Evolutionary conservation across 2,329 filamentous ascomycete genomes (phyloP).

Genomic region (Ophiostoma ips): DNA sequence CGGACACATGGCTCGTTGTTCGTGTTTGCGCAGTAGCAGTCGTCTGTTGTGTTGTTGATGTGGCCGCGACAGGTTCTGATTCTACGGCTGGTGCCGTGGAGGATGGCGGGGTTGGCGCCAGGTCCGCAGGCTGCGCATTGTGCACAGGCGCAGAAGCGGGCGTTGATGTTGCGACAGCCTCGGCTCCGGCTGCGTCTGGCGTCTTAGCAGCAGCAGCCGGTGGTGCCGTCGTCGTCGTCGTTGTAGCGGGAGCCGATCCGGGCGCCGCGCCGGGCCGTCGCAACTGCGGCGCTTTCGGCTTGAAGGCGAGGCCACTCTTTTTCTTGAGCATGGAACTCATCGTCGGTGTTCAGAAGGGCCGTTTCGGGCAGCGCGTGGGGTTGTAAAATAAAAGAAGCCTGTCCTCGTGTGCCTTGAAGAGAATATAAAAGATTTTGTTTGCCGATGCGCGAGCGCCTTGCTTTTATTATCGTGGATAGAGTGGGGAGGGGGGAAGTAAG

Average conservation of each 20-base stretch:
- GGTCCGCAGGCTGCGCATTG: not conserved
- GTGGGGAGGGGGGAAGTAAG: not conserved
- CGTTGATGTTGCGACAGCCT: not conserved
- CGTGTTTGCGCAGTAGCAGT: not conserved
- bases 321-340: conserved; percentile 44
- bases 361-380: not conserved
- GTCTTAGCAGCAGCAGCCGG: not conserved
- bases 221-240: not conserved
- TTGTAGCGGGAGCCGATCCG: conserved; percentile 7
- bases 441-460: not conserved
- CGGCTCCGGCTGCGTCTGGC: not conserved
- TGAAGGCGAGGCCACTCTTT: conserved; percentile 52
- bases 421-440: not conserved
- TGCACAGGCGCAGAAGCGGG: not conserved
- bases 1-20: not conserved
- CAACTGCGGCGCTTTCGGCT: conserved; percentile 47
- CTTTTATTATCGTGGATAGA: not conserved
- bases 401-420: not conserved
- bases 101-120: not conserved
- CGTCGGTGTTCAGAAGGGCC: not conserved
- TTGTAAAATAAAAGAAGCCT: not conserved
- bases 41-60: not conserved
- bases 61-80: not conserved
- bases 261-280: conserved; percentile 31
- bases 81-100: not conserved